These are phyloP conservation scores for Trametes versicolor DNA, from an alignment of 1,284 basidiomycete species.

Conservation along the genomic window DNA sequence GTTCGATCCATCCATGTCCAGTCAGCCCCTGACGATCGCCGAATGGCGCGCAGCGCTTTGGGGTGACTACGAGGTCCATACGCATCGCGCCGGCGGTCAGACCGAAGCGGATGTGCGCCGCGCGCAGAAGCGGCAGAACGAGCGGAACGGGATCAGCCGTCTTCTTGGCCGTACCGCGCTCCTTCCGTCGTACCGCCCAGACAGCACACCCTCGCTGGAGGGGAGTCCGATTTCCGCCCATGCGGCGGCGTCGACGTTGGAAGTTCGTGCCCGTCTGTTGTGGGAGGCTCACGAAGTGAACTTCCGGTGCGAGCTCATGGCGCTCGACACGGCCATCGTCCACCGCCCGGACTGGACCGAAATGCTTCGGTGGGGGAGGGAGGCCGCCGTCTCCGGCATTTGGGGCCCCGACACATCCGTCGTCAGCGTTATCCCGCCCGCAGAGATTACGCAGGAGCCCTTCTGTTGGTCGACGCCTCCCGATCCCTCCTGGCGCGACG, in stretches of 20 bases:
- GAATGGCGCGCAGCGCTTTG: slow-evolving; percentile 8
- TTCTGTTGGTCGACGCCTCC: background rate
- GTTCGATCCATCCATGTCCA: background rate
- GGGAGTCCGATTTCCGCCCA: background rate
- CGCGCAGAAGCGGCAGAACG: background rate
- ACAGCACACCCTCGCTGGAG: background rate
- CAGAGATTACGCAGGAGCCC: too few species aligned
- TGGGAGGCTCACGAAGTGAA: slow-evolving; percentile 7
- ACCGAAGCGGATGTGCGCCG: background rate
- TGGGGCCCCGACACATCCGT: background rate
- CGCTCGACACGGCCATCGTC: background rate
- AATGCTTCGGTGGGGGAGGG: background rate
- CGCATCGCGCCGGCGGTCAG: background rate
- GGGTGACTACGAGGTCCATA: background rate
- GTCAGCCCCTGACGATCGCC: background rate
- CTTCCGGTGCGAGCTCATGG: slow-evolving; percentile 8
- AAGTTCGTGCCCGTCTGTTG: background rate
- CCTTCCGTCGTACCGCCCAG: background rate
- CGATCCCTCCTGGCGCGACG: background rate
- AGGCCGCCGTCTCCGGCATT: background rate
- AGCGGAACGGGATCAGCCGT: background rate
- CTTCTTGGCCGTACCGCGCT: background rate
- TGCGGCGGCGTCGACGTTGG: background rate
- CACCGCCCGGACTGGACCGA: background rate
- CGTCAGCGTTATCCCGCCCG: background rate